A percentile compares a stretch with the other conserved stretches of the same genome.
phyloP scores from a whole-genome alignment of 2,329 filamentous ascomycete genomes.

The Pyrenophora graminea region DNA sequence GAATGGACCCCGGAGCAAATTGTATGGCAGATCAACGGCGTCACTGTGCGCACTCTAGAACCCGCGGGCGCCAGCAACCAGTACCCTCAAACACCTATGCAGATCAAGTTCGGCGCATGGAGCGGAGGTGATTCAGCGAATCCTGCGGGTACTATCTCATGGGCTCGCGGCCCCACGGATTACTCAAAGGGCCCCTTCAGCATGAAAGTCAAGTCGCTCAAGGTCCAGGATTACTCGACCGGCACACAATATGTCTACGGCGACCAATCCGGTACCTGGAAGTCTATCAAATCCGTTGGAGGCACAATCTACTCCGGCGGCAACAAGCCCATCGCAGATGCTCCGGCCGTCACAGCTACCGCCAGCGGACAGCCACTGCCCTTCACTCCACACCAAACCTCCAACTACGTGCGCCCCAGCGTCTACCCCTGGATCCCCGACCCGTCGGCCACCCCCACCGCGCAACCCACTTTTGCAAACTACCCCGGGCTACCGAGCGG shows the following conservation, averaged over 20 bases:
- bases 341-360: constrained; percentile 66
- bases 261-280: constrained; percentile 76
- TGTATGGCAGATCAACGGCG: constrained; percentile 82
- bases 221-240: constrained; percentile 89
- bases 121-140: constrained; percentile 86
- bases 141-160: constrained; percentile 78
- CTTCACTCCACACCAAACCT: constrained; percentile 65
- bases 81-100: constrained; percentile 96
- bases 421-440: constrained; percentile 66
- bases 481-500: constrained; percentile 71
- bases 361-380: constrained; percentile 68
- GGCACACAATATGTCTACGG: constrained; percentile 82
- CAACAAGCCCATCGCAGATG: constrained; percentile 57
- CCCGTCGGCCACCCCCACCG: constrained; percentile 57
- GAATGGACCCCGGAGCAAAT: constrained; percentile 89
- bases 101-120: constrained; percentile 90
- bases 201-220: constrained; percentile 79
- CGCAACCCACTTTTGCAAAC: constrained; percentile 51
- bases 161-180: constrained; percentile 85
- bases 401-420: constrained; percentile 51
- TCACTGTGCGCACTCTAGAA: constrained; percentile 74
- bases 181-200: constrained; percentile 81
- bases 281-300: constrained; percentile 79
- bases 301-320: constrained; percentile 71
- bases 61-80: constrained; percentile 71